Base-by-base conservation (phyloP, 805 yeast genomes). In the Yarrowia phangngaensis region DNA sequence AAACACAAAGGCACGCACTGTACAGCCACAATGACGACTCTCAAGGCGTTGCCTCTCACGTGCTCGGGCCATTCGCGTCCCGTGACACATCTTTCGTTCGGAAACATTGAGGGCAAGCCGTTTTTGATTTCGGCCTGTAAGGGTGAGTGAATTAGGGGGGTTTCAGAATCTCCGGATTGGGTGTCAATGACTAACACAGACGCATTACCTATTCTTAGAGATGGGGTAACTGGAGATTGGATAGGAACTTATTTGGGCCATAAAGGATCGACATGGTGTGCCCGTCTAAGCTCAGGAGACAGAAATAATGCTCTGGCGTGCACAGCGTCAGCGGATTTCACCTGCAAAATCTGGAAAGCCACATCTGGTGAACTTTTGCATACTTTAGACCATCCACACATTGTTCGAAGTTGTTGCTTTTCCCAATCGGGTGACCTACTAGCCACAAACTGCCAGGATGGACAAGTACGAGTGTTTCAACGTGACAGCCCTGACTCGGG, bases 1-100 rank as follows among this genome's bases (percentile, higher is more conserved):
- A 40, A 20, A 20, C 26, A 31, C 24, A 15, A 15, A 23, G 13
- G 19, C 48, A 30, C 20, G 20, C 14, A 14, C 6, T 17, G 38
- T 11, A 6, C n/a, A 11, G 16, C 41, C 31, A 45, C 31, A 50
- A 49, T 27, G 45, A 50, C 30, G 34, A 48, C 47, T 27, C 54
- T 54, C 32, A 58, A 56, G 46, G 60, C 60, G 13, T 46, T 58
- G 20, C 67, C 67, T 22, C 51, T 63, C 34, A 63, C 65, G 14
- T 64, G 67, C 47, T 61, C 66, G 15, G 67, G 67, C 38, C 67
- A 63, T 41, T 60, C 65, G 14, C 55, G 67, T 15, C 67, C 67
- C 3, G 66, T 63, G 15, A 61, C 67, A 1, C 62, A 63, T 47
- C 52, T 63, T 27, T 40, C 56, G 19, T 63, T 61, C 40, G 52